Percentiles rank a stretch among this genome's conserved stretches.
Conservation (phyloP, 495 filamentous ascomycete genomes). For the Xylaria scruposa region DNA sequence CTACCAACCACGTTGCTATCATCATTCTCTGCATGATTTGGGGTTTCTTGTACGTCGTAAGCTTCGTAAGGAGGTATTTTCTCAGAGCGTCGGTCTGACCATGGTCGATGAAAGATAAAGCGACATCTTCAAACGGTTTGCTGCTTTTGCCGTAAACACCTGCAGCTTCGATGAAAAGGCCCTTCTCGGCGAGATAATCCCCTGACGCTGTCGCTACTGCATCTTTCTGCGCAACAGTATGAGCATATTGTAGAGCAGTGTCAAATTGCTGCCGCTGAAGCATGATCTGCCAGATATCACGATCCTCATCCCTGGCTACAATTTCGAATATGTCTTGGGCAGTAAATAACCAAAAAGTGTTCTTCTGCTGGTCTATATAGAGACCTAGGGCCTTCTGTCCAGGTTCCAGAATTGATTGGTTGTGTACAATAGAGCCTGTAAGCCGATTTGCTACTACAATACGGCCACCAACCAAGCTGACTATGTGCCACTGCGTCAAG, state of each 20-base stretch:
- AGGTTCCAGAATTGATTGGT: constrained; percentile 83
- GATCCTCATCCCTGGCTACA: constrained; percentile 84
- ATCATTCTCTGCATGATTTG: constrained; percentile 91
- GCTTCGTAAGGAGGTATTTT: constrained; percentile 86
- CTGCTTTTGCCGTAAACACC: constrained; percentile 91
- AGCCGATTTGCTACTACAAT: constrained; percentile 85
- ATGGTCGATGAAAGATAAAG: constrained; percentile 86
- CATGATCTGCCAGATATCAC: constrained; percentile 94
- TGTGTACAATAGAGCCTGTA: constrained; percentile 81
- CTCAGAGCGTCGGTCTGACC: constrained; percentile 89
- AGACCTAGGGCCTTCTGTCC: constrained; percentile 80
- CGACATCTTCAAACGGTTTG: constrained; percentile 96
- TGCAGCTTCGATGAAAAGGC: constrained; percentile 83
- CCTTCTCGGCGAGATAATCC: constrained; percentile 81
- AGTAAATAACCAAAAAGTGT: constrained; percentile 97
- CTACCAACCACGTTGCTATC: constrained; percentile 94
- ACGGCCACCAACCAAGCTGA: constrained; percentile 81
- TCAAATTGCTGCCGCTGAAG: constrained; percentile 85
- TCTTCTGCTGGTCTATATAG: constrained; percentile 86
- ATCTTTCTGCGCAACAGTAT: constrained; percentile 76
- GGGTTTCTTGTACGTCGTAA: constrained; percentile 80
- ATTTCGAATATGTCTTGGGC: constrained; percentile 90
- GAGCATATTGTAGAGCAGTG: constrained; percentile 81
- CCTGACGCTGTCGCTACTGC: constrained; percentile 88
- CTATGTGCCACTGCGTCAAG: constrained; percentile 89